Conservation (phyloP, 495 filamentous ascomycete genomes). For the Durotheca rogersii region DNA sequence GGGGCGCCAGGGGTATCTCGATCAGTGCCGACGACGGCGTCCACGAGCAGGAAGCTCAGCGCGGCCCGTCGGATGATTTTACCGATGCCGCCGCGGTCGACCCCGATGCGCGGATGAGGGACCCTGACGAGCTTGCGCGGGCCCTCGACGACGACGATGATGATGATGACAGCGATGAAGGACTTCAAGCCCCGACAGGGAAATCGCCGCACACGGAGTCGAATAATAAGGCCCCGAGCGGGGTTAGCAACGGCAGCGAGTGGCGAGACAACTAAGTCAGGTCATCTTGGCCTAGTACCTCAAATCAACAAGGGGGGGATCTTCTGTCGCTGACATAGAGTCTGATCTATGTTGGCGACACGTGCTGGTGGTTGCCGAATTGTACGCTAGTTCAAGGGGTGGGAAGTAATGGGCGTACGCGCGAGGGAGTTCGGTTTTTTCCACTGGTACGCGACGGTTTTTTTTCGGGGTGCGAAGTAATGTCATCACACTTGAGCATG, state of each 20-base stretch:
- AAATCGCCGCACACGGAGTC: slow-evolving; percentile 9
- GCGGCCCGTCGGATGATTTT: slow-evolving; percentile 35
- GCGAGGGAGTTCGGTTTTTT: slow-evolving; percentile 19
- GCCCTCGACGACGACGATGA: slow-evolving; percentile 53
- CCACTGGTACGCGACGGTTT: neutral
- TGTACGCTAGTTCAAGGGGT: slow-evolving; percentile 16
- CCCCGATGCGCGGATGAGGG: slow-evolving; percentile 57
- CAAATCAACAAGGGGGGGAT: too few relatives aligned
- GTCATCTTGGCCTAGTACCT: too few relatives aligned
- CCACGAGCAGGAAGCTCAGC: slow-evolving; percentile 48
- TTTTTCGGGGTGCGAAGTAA: too few relatives aligned
- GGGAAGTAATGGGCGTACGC: slow-evolving; percentile 10
- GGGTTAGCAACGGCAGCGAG: slow-evolving; percentile 42
- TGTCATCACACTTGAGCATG: too few relatives aligned
- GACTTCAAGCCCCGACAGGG: slow-evolving; percentile 13
- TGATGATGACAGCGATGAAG: slow-evolving; percentile 41
- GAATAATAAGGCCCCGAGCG: slow-evolving; percentile 29
- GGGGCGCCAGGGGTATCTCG: slow-evolving; percentile 77
- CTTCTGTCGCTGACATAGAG: too few relatives aligned
- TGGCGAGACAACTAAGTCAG: slow-evolving; percentile 43
- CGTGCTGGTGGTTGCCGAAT: neutral
- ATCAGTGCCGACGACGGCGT: slow-evolving; percentile 78
- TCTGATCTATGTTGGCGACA: neutral
- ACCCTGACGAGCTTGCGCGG: slow-evolving; percentile 57
- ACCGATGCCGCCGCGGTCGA: slow-evolving; percentile 41